Conservation (phyloP, 129 eudicot genomes). For the Centella asiatica region DNA sequence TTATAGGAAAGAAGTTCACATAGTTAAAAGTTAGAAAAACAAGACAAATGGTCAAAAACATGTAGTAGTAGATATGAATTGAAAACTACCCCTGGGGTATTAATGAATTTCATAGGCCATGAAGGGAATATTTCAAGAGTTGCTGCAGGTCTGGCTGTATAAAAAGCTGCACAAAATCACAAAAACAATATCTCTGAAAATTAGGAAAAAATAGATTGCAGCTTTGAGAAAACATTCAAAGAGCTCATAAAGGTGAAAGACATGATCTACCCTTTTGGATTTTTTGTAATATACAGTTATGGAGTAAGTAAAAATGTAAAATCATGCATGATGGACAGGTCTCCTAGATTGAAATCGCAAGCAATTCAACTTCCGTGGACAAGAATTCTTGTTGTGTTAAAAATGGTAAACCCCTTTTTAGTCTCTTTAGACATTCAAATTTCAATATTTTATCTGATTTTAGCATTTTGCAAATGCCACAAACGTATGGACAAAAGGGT, state of each 20-base stretch:
- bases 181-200: constrained; percentile 29
- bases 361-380: constrained; percentile 30
- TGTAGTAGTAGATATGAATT: constrained; percentile 9
- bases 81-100: constrained; percentile 48
- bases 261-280: constrained; percentile 31
- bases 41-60: constrained; percentile 22
- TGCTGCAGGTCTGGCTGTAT: constrained; percentile 59
- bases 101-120: constrained; percentile 85
- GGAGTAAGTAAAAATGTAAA: constrained; percentile 67
- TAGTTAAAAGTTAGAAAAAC: constrained; percentile 6
- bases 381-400: constrained; percentile 30
- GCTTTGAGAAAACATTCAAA: constrained; percentile 11
- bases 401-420: constrained; percentile 26
- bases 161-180: constrained; percentile 71
- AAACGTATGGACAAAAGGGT: constrained; percentile 11
- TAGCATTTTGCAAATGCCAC: constrained; percentile 34
- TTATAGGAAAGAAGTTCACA: constrained; percentile 12
- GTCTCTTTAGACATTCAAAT: constrained; percentile 49
- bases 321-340: constrained; percentile 31
- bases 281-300: constrained; percentile 27
- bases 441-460: too few species aligned
- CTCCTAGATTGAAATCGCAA: constrained; percentile 45
- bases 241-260: constrained; percentile 20
- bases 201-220: constrained; percentile 12
- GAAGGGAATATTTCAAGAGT: constrained; percentile 96